phyloP scores from a whole-genome alignment of 805 yeast species.

The Brettanomyces bruxellensis region DNA sequence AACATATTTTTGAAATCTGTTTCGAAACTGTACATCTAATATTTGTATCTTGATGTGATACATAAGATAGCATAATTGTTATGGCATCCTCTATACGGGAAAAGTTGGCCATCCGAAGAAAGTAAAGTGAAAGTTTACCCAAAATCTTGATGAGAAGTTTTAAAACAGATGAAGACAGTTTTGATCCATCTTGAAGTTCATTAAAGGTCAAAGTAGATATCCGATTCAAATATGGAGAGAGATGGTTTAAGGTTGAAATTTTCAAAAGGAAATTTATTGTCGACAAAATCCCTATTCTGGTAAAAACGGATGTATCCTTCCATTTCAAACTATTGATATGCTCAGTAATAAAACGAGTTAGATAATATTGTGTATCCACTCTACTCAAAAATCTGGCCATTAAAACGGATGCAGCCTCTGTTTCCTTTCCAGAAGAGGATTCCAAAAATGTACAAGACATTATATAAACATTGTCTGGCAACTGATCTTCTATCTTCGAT shows the following conservation, averaged over 20 bases:
- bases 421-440: slow-evolving; percentile 44
- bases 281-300: slow-evolving; percentile 12
- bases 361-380: slow-evolving; percentile 27
- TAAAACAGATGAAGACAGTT: slow-evolving; percentile 5
- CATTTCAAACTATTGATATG: slow-evolving; percentile 13
- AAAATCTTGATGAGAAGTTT: slow-evolving; percentile 23
- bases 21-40: slow-evolving; percentile 63
- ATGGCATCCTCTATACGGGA: slow-evolving; percentile 39
- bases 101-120: slow-evolving; percentile 21
- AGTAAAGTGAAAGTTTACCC: slow-evolving; percentile 30
- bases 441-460: slow-evolving; percentile 27
- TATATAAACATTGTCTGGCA: slow-evolving; percentile 28
- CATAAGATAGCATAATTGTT: slow-evolving; percentile 33
- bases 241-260: slow-evolving; percentile 3
- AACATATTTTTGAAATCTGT: slow-evolving; percentile 43
- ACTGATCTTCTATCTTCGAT: slow-evolving; percentile 23
- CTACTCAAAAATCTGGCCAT: slow-evolving; percentile 48
- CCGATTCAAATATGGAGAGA: slow-evolving; percentile 5
- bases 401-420: slow-evolving; percentile 41
- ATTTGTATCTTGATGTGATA: slow-evolving; percentile 41
- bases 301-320: slow-evolving; percentile 8
- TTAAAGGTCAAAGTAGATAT: slow-evolving; percentile 11
- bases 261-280: slow-evolving; percentile 19
- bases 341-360: slow-evolving; percentile 17
- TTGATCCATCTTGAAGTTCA: slow-evolving; percentile 6